Base-by-base conservation (phyloP, 208 protist genomes). In the Crithidia bombi region DNA sequence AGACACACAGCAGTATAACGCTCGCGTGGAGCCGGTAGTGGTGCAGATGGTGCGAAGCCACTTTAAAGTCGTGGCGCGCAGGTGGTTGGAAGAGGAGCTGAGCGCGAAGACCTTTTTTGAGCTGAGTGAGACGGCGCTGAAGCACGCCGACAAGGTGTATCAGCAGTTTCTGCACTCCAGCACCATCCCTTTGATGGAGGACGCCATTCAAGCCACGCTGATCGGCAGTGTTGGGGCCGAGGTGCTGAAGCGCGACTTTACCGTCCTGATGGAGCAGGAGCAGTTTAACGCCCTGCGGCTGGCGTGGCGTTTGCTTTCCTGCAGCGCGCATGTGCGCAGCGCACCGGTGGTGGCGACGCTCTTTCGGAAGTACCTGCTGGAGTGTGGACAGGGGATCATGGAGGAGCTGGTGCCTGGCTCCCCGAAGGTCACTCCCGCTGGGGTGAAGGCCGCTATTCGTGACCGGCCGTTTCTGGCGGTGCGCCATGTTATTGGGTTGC, bases 401-500 rank as follows among this genome's bases (percentile, higher is more conserved):
- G 75, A 67, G 69, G 67, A 75, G 62, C 35, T 75, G 30, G 63
- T 71, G 30, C 67, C 68, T 3, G 26, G 25, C 12, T 71, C 66
- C 10, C 21, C 66, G 9, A 74, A 73, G 44, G 51, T 44, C n/a
- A 69, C 68, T 17, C 63, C 51, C 0, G 54, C 69, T 19, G 64
- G 33, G 25, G 69, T 54, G 49, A 32, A 33, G 30, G 68, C 51
- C n/a, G 51, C 56, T 19, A 26, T 58, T 7, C 44, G 71, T 12
- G 56, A 70, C 30, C 81, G 81, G 1, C 78, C 87, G 9, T 79
- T 87, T 33, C 69, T 56, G 0, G 69, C 90, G 26, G 87, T 98
- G 19, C 74, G 86, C 15, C 83, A 86, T 19, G 69, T 98, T 57
- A 83, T 98, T 1, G 68, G 78, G 2, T 79, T 98, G 50, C 93